Conservation (phyloP, 2,329 filamentous ascomycete genomes). For the Ploettnerulaceae sp. region DNA sequence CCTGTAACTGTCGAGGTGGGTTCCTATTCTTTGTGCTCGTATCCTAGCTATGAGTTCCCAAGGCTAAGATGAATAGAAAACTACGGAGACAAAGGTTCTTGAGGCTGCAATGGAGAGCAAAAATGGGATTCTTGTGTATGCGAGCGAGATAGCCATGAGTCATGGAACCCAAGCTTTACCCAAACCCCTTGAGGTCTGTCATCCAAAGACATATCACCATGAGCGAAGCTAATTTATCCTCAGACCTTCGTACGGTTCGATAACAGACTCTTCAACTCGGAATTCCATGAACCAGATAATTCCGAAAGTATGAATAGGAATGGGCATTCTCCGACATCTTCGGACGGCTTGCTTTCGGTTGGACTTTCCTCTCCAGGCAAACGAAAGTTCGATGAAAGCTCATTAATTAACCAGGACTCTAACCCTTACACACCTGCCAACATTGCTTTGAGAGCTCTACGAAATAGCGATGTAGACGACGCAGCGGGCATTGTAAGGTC, state of each 20-base stretch:
- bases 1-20: slow-evolving; percentile 48
- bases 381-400: slow-evolving; percentile 27
- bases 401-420: slow-evolving; percentile 13
- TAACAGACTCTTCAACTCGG: slow-evolving; percentile 48
- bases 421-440: slow-evolving; percentile 9
- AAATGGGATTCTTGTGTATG: slow-evolving; percentile 48
- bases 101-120: slow-evolving; percentile 46
- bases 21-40: not conserved
- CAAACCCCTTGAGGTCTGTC: slow-evolving; percentile 36
- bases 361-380: slow-evolving; percentile 26
- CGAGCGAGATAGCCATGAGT: slow-evolving; percentile 45
- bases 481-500: not conserved
- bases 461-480: not conserved
- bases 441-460: slow-evolving; percentile 12
- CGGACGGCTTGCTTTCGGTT: slow-evolving; percentile 10
- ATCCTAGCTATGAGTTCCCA: not conserved
- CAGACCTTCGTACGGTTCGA: slow-evolving; percentile 48
- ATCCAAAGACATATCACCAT: not conserved
- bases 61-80: slow-evolving; percentile 38
- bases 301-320: slow-evolving; percentile 8
- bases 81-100: slow-evolving; percentile 42
- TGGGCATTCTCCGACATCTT: slow-evolving; percentile 8
- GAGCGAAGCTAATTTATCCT: slow-evolving; percentile 14
- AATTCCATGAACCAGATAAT: slow-evolving; percentile 34
- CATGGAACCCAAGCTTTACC: slow-evolving; percentile 36